Conservation (phyloP, 768 basidiomycete genomes). For the Daedaleopsis nitida region DNA sequence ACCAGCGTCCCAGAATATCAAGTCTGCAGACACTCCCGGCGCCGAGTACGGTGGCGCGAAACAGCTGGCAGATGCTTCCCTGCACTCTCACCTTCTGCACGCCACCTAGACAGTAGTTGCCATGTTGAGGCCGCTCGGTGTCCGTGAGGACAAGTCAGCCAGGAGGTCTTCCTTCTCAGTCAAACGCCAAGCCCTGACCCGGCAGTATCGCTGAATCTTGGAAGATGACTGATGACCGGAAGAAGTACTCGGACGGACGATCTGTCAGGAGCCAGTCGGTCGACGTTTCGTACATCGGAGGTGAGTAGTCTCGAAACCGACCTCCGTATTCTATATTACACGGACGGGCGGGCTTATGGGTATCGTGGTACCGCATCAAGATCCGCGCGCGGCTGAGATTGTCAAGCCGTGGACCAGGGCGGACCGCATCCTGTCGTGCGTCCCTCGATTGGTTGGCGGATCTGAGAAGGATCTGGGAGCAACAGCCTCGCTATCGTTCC, state of each 20-base stretch:
- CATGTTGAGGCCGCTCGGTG: slow-evolving; percentile 1
- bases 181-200: neutral
- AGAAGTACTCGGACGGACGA: neutral
- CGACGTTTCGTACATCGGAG: neutral
- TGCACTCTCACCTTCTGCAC: slow-evolving; percentile 8
- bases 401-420: slow-evolving; percentile 8
- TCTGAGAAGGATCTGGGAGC: slow-evolving; percentile 3
- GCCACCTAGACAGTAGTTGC: neutral
- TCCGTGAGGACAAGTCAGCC: neutral
- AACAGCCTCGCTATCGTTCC: slow-evolving; percentile 3
- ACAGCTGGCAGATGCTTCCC: neutral
- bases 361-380: slow-evolving; percentile 9
- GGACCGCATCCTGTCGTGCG: neutral
- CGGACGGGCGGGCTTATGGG: neutral
- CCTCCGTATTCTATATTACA: neutral
- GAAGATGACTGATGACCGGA: neutral
- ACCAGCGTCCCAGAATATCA: neutral
- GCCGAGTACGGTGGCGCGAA: neutral
- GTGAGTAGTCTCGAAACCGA: neutral
- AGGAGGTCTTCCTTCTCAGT: neutral
- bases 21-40: neutral
- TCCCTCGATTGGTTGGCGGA: slow-evolving; percentile 1
- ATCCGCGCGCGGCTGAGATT: slow-evolving; percentile 4
- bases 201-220: neutral
- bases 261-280: slow-evolving; percentile 6